These are phyloP conservation scores for Schizophyllum amplum DNA, from an alignment of 1,284 basidiomycete species.

Conservation along the genomic window DNA sequence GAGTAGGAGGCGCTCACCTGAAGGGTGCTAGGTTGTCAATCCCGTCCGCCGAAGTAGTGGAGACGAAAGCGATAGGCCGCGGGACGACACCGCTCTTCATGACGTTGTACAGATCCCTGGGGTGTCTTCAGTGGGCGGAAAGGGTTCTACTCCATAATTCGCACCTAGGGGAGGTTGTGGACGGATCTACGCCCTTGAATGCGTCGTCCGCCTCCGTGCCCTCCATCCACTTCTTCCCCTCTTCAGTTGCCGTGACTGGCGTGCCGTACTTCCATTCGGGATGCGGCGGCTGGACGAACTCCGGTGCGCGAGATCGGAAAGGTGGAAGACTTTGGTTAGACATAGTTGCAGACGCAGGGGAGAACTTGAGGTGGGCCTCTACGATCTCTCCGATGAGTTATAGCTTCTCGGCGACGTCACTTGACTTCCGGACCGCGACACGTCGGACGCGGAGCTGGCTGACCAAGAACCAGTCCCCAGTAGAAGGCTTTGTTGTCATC, in stretches of 20 bases:
- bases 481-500: too few species aligned
- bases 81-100: conserved; percentile 57
- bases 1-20: conserved; percentile 24
- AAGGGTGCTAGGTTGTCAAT: conserved; percentile 54
- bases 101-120: conserved; percentile 35
- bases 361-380: too few species aligned
- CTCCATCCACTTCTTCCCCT: conserved; percentile 41
- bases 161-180: conserved; percentile 36
- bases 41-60: conserved; percentile 44
- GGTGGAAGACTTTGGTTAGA: conserved; percentile 11
- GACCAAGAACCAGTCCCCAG: too few species aligned
- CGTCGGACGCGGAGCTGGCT: too few species aligned
- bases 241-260: conserved; percentile 36
- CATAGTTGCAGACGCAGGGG: too few species aligned
- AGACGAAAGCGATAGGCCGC: conserved; percentile 64
- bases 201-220: conserved; percentile 33
- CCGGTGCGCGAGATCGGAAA: conserved; percentile 17
- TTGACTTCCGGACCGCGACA: too few species aligned
- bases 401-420: too few species aligned
- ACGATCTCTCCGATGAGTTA: too few species aligned
- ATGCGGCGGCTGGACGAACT: conserved; percentile 43
- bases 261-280: conserved; percentile 53
- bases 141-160: conserved; percentile 10
- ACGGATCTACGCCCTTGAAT: conserved; percentile 51
- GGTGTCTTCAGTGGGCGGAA: not conserved